phyloP scores from a whole-genome alignment of 2,329 filamentous ascomycete genomes.

The Myriosclerotinia curreyana region DNA sequence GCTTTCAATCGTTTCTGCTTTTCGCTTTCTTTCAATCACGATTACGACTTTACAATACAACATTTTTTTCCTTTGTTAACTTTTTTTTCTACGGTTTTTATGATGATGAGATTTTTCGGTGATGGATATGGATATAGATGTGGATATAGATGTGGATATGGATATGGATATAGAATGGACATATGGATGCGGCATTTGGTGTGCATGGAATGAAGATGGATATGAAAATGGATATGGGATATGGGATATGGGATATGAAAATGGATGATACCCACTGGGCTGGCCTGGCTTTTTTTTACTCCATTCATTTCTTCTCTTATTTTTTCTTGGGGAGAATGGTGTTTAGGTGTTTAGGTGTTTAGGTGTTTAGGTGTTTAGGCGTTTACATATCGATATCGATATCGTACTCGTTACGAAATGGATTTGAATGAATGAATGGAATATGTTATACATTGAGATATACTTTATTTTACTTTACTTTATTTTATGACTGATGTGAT shows the following conservation, averaged over 20 bases:
- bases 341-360: not conserved
- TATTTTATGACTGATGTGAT: too few relatives aligned
- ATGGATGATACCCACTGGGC: constrained; percentile 9
- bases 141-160: not conserved
- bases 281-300: not conserved
- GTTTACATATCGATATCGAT: too few relatives aligned
- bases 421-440: not conserved
- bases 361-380: not conserved
- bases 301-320: not conserved
- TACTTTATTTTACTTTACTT: too few relatives aligned
- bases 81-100: not conserved
- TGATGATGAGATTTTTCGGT: not conserved
- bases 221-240: too few relatives aligned
- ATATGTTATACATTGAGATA: not conserved
- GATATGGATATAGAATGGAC: not conserved
- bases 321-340: not conserved
- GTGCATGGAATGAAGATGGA: constrained; percentile 2
- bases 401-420: not conserved
- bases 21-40: not conserved
- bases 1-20: not conserved
- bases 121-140: not conserved
- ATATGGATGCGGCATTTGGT: not conserved
- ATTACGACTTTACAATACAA: not conserved
- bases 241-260: too few relatives aligned
- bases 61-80: constrained; percentile 5